Evolutionary conservation across 257 asterid genomes (phyloP).

Genomic region (Capsicum pubescens): DNA sequence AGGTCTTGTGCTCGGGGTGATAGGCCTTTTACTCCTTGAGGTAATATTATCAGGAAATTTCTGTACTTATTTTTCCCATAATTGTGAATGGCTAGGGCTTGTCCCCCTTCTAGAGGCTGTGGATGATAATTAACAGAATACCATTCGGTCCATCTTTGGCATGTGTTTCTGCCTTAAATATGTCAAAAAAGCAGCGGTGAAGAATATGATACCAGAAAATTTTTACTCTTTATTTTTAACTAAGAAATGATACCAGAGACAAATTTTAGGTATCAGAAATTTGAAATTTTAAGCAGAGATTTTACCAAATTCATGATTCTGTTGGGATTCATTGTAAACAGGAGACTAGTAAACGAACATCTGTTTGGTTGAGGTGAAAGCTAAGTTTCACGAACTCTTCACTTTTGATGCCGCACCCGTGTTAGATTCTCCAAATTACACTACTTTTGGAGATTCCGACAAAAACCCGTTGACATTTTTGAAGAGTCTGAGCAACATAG

Average conservation of each 20-base stretch:
- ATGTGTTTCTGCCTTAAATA: constrained; percentile 12
- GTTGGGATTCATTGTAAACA: background rate
- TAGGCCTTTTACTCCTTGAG: constrained; percentile 94
- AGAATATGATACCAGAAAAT: background rate
- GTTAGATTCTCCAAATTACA: too few species aligned
- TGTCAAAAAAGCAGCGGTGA: background rate
- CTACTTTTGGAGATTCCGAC: too few species aligned
- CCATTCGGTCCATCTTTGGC: background rate
- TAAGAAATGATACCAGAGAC: background rate
- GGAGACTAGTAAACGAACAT: constrained; percentile 14
- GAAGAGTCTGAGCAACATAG: too few species aligned
- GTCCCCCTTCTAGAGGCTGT: background rate
- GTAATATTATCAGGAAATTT: constrained; percentile 42
- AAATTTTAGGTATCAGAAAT: constrained; percentile 1
- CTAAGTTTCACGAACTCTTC: too few species aligned
- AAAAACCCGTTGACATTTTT: too few species aligned
- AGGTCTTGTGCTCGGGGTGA: constrained; percentile 87
- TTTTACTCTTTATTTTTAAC: too few species aligned
- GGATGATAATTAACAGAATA: constrained; percentile 22
- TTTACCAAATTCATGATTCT: constrained; percentile 15
- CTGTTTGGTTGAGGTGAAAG: background rate
- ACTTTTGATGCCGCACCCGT: too few species aligned
- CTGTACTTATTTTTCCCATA: background rate
- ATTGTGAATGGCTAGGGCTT: background rate
- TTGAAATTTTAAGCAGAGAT: background rate